Base-by-base conservation (phyloP, 192 early-diverging fungal species). In the Backusella liffmaniae region DNA sequence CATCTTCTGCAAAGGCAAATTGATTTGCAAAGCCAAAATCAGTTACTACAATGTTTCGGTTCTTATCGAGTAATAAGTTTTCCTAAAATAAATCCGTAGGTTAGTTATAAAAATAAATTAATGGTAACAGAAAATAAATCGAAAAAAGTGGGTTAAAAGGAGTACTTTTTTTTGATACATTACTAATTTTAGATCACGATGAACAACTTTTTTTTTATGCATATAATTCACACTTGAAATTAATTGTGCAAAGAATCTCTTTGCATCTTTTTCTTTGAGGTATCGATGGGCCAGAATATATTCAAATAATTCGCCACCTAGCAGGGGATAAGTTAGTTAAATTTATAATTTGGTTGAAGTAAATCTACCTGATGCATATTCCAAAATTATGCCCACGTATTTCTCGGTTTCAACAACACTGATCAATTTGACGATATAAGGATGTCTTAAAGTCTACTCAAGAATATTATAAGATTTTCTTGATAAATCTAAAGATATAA, bases 1-100 rank as follows among this genome's bases (percentile, higher is more conserved):
- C 88, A 73, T 88, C 84, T 53, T 82, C 83, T 4, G 88, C 86
- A 0, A 79, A 77, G 29, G 81, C 78, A 69, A 90, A 89, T 81
- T 90, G 86, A 72, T 93, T 95, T 37, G 95, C 94, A 83, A 96
- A 96, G 9, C 95, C 95, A 91, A 96, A 96, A 79, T 96, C 95
- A 13, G 93, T 93, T 79, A 96, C 92, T 69, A 94, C 89, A 39
- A 96, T 85, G 73, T 96, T 92, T 68, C 91, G 85, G 74, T 92
- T 84, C 66, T 83, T 84, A 82, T 95, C 93, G 76, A 96, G 84
- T 65, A 96, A 81, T 76, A 96, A 75, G 70, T 96, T 96, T 82
- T 96, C 95, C 88, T 91, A 82, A 75, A 71, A 36, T 37, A 39
- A 26, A 62, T 62, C 56, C 56, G 13, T 62, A 29, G 23, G 56